A percentile compares a stretch with the other conserved stretches of the same genome.
Evolutionary conservation across 169 alveolate genomes (phyloP).

Genomic region (Plasmodium knowlesi): DNA sequence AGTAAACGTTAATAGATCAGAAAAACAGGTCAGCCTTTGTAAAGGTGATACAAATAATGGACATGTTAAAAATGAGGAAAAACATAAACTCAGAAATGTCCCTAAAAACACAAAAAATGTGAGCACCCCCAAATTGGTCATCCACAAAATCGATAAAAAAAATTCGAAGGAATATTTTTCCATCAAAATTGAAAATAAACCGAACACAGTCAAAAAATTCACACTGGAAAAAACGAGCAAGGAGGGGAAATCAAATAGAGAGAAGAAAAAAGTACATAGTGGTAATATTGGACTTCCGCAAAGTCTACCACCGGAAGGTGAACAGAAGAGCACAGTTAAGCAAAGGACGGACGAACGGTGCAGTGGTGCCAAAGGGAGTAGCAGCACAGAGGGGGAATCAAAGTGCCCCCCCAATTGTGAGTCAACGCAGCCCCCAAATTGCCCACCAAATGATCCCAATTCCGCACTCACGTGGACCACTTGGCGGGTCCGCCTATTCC

Average conservation of each 20-base stretch:
- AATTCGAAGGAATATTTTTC: constrained; percentile 37
- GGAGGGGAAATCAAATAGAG: neutral
- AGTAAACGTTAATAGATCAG: neutral
- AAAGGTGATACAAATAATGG: neutral
- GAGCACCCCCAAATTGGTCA: neutral
- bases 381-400: neutral
- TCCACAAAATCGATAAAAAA: neutral
- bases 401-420: neutral
- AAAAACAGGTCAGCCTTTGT: neutral
- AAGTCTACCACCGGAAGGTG: neutral
- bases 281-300: neutral
- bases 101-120: neutral
- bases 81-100: neutral
- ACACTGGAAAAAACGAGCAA: neutral
- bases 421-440: neutral
- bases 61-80: neutral
- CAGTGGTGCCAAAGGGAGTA: neutral
- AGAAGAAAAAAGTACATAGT: neutral
- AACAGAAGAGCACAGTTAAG: neutral
- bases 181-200: constrained; percentile 25
- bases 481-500: neutral
- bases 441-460: neutral
- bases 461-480: neutral
- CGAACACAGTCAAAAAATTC: neutral
- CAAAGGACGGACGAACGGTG: neutral